A percentile compares a stretch with the other conserved stretches of the same genome.
These are phyloP conservation scores for Trichoderma endophyticum DNA, from an alignment of 2,329 filamentous ascomycete genomes.

Conservation along the genomic window DNA sequence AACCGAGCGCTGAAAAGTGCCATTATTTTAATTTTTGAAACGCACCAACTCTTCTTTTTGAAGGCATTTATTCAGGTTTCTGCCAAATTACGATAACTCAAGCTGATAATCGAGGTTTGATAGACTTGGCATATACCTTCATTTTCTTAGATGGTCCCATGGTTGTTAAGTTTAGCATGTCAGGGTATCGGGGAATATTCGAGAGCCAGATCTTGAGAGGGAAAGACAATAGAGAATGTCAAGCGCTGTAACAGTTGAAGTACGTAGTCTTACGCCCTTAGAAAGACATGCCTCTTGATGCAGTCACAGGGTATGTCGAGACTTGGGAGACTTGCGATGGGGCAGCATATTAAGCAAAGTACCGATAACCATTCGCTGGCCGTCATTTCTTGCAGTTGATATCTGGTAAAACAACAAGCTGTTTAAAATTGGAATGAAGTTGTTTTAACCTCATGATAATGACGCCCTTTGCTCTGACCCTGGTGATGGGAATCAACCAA, in stretches of 20 bases:
- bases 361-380: neutral
- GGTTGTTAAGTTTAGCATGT: neutral
- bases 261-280: neutral
- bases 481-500: neutral
- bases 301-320: no score
- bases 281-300: neutral
- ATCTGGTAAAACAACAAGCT: neutral
- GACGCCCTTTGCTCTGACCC: neutral
- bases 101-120: neutral
- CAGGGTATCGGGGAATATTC: neutral
- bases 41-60: no score
- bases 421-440: neutral
- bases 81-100: no score
- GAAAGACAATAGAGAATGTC: neutral
- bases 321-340: neutral
- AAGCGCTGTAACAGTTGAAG: no score
- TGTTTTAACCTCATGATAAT: neutral
- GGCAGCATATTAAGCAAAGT: neutral
- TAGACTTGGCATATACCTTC: neutral
- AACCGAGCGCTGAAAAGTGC: neutral
- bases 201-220: neutral
- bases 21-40: no score
- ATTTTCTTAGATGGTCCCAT: neutral
- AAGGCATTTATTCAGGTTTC: no score
- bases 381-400: neutral